Percentiles rank a stretch among this genome's conserved stretches.
Evolutionary conservation across 2,329 filamentous ascomycete species (phyloP).

Genomic region (Clarireedia homoeocarpa): DNA sequence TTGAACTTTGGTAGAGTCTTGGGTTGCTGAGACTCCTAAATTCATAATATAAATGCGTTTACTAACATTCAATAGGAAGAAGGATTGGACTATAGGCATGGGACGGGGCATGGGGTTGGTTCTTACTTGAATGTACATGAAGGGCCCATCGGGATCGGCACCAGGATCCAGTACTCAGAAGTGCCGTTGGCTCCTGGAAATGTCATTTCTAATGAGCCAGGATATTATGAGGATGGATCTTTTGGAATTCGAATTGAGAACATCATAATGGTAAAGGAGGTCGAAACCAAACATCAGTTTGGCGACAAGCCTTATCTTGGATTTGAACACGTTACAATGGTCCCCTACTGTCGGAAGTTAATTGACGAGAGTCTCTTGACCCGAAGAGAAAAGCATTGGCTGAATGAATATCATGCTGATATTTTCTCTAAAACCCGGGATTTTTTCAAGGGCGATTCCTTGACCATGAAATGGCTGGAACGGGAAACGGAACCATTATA

Average conservation of each 20-base stretch:
- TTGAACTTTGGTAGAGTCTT: too few species aligned
- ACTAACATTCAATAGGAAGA: constrained; percentile 40
- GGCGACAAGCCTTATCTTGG: constrained; percentile 91
- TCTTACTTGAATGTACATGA: constrained; percentile 97
- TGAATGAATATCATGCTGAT: constrained; percentile 78
- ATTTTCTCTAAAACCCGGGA: constrained; percentile 73
- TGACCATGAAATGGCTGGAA: constrained; percentile 73
- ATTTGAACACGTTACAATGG: constrained; percentile 97
- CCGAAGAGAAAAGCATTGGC: constrained; percentile 68
- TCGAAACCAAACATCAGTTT: constrained; percentile 79
- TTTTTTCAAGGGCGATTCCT: constrained; percentile 65
- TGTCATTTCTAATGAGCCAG: constrained; percentile 91
- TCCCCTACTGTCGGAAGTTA: constrained; percentile 84
- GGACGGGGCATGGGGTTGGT: constrained; percentile 91
- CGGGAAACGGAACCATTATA: constrained; percentile 63
- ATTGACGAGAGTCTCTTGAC: constrained; percentile 70
- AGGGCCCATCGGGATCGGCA: constrained; percentile 93
- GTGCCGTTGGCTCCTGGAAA: constrained; percentile 87
- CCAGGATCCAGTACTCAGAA: constrained; percentile 82
- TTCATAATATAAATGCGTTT: not conserved
- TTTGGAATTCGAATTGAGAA: constrained; percentile 98
- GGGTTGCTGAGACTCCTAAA: too few species aligned
- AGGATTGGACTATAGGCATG: constrained; percentile 91
- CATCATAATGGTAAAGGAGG: constrained; percentile 81
- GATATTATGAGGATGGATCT: constrained; percentile 91